Evolutionary conservation across 306 rosid species (phyloP).

Genomic region (Vicia sativa): DNA sequence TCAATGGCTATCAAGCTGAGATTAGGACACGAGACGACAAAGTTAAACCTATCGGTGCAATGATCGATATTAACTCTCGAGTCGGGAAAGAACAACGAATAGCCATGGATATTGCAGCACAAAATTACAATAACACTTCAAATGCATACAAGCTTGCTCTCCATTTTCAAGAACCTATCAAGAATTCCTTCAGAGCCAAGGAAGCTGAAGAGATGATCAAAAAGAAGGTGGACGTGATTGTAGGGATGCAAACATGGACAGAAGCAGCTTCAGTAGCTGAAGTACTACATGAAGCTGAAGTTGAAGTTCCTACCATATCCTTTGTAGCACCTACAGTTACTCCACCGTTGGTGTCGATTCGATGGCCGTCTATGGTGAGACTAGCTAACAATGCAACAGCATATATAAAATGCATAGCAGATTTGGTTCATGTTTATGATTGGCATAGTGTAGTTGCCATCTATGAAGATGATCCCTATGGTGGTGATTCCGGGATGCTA

Average conservation of each 20-base stretch:
- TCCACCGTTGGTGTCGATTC: slow-evolving; percentile 43
- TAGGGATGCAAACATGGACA: slow-evolving; percentile 64
- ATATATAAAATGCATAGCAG: slow-evolving; percentile 53
- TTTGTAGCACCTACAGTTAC: slow-evolving; percentile 54
- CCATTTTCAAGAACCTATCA: slow-evolving; percentile 29
- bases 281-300: slow-evolving; percentile 45
- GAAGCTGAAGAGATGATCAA: slow-evolving; percentile 57
- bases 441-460: slow-evolving; percentile 61
- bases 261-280: slow-evolving; percentile 62
- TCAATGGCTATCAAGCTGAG: slow-evolving; percentile 29
- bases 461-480: slow-evolving; percentile 51
- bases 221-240: slow-evolving; percentile 45
- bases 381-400: slow-evolving; percentile 44
- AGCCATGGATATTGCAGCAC: slow-evolving; percentile 55
- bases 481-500: slow-evolving; percentile 53
- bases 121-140: slow-evolving; percentile 42
- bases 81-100: slow-evolving; percentile 55
- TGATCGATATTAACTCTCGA: slow-evolving; percentile 45
- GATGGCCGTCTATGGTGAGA: slow-evolving; percentile 55
- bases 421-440: slow-evolving; percentile 42
- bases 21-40: not conserved
- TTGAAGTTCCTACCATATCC: slow-evolving; percentile 61
- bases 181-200: slow-evolving; percentile 34
- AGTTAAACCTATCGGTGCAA: slow-evolving; percentile 46
- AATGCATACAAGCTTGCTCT: slow-evolving; percentile 41